Conservation (phyloP, 2,329 filamentous ascomycete genomes). For the Nigrograna mackinnonii region DNA sequence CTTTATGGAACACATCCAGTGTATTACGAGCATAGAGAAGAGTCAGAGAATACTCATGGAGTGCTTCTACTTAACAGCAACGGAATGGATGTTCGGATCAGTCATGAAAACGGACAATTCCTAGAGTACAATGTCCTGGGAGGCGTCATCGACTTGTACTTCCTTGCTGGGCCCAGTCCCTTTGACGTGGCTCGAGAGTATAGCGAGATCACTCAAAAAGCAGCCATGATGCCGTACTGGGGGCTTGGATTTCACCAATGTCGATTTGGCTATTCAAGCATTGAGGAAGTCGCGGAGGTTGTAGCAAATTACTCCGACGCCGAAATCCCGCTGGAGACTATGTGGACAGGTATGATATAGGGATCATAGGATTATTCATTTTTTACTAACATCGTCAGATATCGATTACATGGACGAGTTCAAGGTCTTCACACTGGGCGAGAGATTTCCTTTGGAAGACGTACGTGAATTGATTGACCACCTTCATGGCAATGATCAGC, state of each 20-base stretch:
- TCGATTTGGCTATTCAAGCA: conserved; percentile 55
- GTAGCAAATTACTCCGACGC: conserved; percentile 68
- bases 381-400: conserved; percentile 36
- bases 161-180: conserved; percentile 52
- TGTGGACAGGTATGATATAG: conserved; percentile 66
- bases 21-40: conserved; percentile 70
- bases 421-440: conserved; percentile 66
- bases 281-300: conserved; percentile 65
- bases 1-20: conserved; percentile 75
- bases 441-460: conserved; percentile 62
- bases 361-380: not conserved
- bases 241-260: conserved; percentile 56
- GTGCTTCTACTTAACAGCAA: conserved; percentile 40
- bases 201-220: conserved; percentile 48
- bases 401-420: conserved; percentile 69
- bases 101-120: conserved; percentile 67
- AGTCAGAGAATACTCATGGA: conserved; percentile 34
- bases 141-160: conserved; percentile 71
- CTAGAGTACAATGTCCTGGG: conserved; percentile 79
- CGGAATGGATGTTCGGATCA: conserved; percentile 74
- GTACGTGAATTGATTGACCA: conserved; percentile 67
- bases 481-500: conserved; percentile 67
- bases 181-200: conserved; percentile 53
- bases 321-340: conserved; percentile 69
- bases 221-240: conserved; percentile 56